Evolutionary conservation across 2,329 filamentous ascomycete genomes (phyloP).

Genomic region (Cryphonectria nitschkei): DNA sequence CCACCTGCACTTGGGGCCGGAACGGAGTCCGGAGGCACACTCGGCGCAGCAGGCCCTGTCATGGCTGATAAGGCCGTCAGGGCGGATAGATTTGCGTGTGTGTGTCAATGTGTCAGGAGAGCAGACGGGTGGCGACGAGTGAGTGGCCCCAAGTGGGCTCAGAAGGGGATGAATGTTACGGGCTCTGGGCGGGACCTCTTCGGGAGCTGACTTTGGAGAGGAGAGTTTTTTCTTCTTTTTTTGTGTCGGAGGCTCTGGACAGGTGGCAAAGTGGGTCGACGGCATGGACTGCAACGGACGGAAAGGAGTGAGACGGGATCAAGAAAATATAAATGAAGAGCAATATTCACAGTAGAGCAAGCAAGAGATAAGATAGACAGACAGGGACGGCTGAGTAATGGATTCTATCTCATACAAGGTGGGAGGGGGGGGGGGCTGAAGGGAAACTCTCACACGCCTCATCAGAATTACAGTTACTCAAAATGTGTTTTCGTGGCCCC

Average conservation of each 20-base stretch:
- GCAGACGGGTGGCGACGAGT: background rate
- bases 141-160: background rate
- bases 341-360: background rate
- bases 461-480: background rate
- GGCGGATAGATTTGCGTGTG: background rate
- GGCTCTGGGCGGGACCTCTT: background rate
- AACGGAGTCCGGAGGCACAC: slow-evolving; percentile 10
- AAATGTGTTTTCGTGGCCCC: background rate
- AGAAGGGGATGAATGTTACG: background rate
- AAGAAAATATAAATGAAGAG: background rate
- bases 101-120: background rate
- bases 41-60: slow-evolving; percentile 28
- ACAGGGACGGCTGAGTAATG: background rate
- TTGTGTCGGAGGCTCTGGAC: background rate
- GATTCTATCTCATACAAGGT: background rate
- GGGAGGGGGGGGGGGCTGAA: background rate
- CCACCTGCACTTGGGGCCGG: background rate
- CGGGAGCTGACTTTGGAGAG: background rate
- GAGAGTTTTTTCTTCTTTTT: background rate
- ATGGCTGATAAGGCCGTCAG: slow-evolving; percentile 17
- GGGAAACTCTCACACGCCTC: background rate
- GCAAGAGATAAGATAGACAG: background rate
- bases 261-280: slow-evolving; percentile 6
- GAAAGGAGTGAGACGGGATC: background rate
- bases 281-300: background rate